Base-by-base conservation (phyloP, 177 flowering plant species). In the Tripterygium wilfordii region DNA sequence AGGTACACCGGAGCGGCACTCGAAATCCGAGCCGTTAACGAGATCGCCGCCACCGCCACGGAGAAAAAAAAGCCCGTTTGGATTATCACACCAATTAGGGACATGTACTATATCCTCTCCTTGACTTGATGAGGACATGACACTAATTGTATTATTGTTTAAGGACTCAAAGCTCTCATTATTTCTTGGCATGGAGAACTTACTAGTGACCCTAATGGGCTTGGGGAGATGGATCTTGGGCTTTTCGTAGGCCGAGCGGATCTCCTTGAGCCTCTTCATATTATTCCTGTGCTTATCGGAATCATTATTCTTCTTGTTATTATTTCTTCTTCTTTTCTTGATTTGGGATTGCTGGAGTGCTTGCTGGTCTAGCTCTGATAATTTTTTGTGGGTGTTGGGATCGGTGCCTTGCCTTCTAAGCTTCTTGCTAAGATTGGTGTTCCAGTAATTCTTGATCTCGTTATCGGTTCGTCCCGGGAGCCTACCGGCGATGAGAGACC, bases 401-500 rank as follows among this genome's bases (percentile, higher is more conserved):
- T 61, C 64, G 13, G 60, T 62, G 52, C 65, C 67, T 47, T 66
- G 72, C 45, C 32, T 36, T 28, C 44, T 26, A 31, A 64, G 53
- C 20, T 35, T 58, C 24, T 72, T 76, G 55, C 77, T 64, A 2
- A 75, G 70, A 48, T 75, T 75, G 49, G 72, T 72, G 54, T 75
- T 75, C 80, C 80, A 76, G 19, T 75, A 75, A 25, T 75, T 75
- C 49, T 75, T 75, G n/a, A 75, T 69, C 69, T 75, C 80, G 51
- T 75, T 75, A 69, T 75, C 80, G 22, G 80, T 75, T 49, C 80
- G 69, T 46, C 80, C 80, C 1, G 80, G 80, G 24, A 76, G 70
- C 53, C 76, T 48, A 3, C 76, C 74, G 0, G 81, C 81, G 8
- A 76, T 76, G n/a, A 76, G 70, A 47, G 82, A 76, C 82, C 82